Conservation (phyloP, 345 rosid species). For the Bruguiera sexangula region DNA sequence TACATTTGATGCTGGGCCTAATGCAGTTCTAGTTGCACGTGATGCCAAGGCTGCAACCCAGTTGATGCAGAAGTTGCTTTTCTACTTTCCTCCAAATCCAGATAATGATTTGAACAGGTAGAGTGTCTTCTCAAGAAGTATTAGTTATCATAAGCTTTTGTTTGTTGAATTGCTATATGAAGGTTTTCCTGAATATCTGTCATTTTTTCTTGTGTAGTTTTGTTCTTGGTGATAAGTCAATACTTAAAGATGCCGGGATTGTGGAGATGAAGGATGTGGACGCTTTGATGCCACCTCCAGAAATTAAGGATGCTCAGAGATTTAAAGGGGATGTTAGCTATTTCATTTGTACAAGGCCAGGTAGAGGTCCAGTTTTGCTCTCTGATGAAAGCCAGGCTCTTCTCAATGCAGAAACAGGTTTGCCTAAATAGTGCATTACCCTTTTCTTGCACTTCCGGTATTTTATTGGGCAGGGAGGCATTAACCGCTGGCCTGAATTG, state of each 20-base stretch:
- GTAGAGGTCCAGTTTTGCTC: constrained; percentile 74
- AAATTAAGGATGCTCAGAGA: constrained; percentile 51
- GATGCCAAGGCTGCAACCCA: constrained; percentile 59
- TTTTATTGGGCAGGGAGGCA: background rate
- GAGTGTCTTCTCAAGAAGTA: background rate
- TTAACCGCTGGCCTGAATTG: background rate
- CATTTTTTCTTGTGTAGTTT: constrained; percentile 43
- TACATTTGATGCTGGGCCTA: constrained; percentile 97
- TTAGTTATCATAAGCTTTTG: background rate
- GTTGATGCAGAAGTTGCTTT: constrained; percentile 75
- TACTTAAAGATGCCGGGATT: constrained; percentile 77
- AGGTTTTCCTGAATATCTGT: background rate
- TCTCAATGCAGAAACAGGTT: constrained; percentile 58
- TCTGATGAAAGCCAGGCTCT: constrained; percentile 60
- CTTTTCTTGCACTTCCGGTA: background rate
- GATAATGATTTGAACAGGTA: constrained; percentile 75
- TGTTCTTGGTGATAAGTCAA: constrained; percentile 73
- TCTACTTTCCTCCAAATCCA: constrained; percentile 74
- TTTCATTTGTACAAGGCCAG: constrained; percentile 89
- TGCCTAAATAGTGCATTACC: constrained; percentile 45
- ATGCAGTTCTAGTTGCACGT: constrained; percentile 74
- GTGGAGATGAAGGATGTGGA: constrained; percentile 52
- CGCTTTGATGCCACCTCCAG: constrained; percentile 55
- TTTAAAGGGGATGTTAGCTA: constrained; percentile 68
- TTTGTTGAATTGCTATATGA: background rate